Conservation (phyloP, 495 filamentous ascomycete genomes). For the Talaromyces proteolyticus region DNA sequence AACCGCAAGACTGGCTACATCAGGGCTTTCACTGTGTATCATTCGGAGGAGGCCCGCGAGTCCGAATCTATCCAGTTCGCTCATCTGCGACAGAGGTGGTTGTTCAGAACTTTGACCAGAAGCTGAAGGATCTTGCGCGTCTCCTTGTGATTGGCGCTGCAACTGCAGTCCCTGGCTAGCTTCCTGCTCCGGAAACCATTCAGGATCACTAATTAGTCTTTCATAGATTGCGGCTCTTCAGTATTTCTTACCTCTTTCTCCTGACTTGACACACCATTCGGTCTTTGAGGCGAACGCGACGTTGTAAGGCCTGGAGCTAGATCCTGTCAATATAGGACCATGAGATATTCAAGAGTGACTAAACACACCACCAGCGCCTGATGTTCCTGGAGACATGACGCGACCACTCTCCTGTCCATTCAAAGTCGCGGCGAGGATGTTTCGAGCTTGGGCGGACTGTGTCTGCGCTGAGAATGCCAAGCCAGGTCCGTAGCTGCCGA, state of each 20-base stretch:
- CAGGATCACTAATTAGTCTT: not conserved
- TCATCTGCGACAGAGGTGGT: slow-evolving; percentile 68
- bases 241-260: slow-evolving; percentile 35
- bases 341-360: not conserved
- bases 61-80: slow-evolving; percentile 72
- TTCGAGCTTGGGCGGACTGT: slow-evolving; percentile 22
- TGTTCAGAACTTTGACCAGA: slow-evolving; percentile 38
- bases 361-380: slow-evolving; percentile 7
- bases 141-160: slow-evolving; percentile 32
- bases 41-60: slow-evolving; percentile 71
- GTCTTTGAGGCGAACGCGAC: slow-evolving; percentile 35
- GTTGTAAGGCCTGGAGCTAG: slow-evolving; percentile 26
- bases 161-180: slow-evolving; percentile 11
- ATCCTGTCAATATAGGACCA: not conserved
- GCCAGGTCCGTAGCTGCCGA: slow-evolving; percentile 48
- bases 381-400: slow-evolving; percentile 25
- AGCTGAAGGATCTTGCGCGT: slow-evolving; percentile 30
- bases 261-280: slow-evolving; percentile 33
- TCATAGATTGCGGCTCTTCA: slow-evolving; percentile 14
- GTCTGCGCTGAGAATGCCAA: slow-evolving; percentile 34
- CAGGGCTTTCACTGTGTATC: slow-evolving; percentile 71
- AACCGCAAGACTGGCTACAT: slow-evolving; percentile 66
- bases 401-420: slow-evolving; percentile 23
- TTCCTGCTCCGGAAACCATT: slow-evolving; percentile 27
- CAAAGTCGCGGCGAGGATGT: slow-evolving; percentile 18